These are phyloP conservation scores for Suillus occidentalis DNA, from an alignment of 768 basidiomycete genomes.

Conservation along the genomic window DNA sequence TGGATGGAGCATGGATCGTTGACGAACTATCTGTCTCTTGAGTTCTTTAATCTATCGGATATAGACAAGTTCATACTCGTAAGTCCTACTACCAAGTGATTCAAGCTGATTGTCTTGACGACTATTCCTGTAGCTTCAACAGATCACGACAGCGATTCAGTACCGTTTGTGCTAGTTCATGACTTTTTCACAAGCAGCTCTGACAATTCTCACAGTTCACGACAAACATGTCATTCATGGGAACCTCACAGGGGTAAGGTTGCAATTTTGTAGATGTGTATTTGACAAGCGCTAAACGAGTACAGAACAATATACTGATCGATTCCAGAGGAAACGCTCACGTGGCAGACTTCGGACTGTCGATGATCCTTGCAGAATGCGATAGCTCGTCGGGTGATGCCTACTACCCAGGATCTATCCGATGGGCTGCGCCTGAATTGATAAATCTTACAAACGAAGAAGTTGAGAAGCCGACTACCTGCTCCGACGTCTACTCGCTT, in stretches of 20 bases:
- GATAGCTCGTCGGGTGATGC: neutral
- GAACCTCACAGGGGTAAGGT: constrained; percentile 9
- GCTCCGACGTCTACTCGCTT: constrained; percentile 11
- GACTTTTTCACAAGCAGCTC: neutral
- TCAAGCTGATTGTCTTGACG: too few relatives aligned
- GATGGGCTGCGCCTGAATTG: constrained; percentile 14
- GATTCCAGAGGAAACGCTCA: neutral
- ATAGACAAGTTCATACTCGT: constrained; percentile 19
- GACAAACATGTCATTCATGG: constrained; percentile 8
- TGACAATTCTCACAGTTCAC: constrained; percentile 7
- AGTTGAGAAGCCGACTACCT: neutral
- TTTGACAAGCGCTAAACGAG: neutral
- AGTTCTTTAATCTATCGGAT: neutral
- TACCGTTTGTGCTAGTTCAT: constrained; percentile 2
- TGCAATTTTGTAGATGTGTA: neutral
- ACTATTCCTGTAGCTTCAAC: neutral
- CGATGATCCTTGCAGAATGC: constrained; percentile 4
- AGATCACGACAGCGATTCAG: constrained; percentile 5
- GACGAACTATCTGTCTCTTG: constrained; percentile 16
- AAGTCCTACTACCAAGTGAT: neutral
- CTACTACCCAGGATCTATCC: constrained; percentile 5
- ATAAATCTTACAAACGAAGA: neutral
- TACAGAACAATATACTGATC: constrained; percentile 13
- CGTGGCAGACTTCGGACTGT: constrained; percentile 11
- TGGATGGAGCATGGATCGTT: constrained; percentile 28